Conservation (phyloP, 2,329 filamentous ascomycete species). For the Colletotrichum destructivum region DNA sequence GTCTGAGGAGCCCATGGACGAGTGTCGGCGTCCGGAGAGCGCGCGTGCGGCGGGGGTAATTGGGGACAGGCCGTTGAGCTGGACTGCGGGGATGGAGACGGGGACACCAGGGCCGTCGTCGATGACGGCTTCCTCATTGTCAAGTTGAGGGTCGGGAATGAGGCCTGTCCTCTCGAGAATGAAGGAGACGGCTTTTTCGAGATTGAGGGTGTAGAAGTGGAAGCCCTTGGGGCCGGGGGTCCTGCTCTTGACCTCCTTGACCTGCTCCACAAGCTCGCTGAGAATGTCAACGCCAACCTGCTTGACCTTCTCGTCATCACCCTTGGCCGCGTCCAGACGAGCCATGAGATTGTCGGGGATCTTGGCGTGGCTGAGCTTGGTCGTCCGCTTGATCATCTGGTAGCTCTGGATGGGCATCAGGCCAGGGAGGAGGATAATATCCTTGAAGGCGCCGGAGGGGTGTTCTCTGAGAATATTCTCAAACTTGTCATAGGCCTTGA, state of each 20-base stretch:
- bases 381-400: conserved; percentile 93
- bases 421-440: conserved; percentile 91
- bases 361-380: conserved; percentile 92
- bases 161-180: conserved; percentile 89
- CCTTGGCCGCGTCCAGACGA: conserved; percentile 80
- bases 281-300: conserved; percentile 85
- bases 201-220: conserved; percentile 97
- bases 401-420: conserved; percentile 99
- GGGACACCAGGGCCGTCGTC: conserved; percentile 59
- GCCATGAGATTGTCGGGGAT: conserved; percentile 80
- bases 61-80: conserved; percentile 64
- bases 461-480: conserved; percentile 84
- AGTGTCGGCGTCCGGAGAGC: conserved; percentile 73
- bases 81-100: conserved; percentile 60
- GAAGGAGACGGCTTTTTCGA: conserved; percentile 96
- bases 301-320: conserved; percentile 87
- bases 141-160: conserved; percentile 75
- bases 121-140: conserved; percentile 67
- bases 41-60: conserved; percentile 51
- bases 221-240: conserved; percentile 80
- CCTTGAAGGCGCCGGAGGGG: conserved; percentile 87
- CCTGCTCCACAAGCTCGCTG: conserved; percentile 84
- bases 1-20: conserved; percentile 87
- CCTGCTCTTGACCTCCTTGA: conserved; percentile 75
- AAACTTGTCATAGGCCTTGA: conserved; percentile 85